These are phyloP conservation scores for Vigna radiata DNA, from an alignment of 306 rosid species.

Conservation along the genomic window DNA sequence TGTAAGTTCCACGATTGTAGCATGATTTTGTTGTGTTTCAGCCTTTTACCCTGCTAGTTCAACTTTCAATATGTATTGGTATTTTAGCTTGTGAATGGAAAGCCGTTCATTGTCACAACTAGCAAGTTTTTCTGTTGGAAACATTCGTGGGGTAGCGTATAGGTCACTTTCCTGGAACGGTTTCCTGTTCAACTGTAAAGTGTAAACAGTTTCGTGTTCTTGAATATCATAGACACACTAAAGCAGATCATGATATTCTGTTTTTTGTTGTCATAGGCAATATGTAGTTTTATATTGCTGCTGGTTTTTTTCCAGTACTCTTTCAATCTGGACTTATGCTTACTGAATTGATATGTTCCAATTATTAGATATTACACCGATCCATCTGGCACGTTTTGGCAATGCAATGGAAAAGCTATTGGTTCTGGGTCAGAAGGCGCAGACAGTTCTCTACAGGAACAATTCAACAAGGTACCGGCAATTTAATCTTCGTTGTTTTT, in stretches of 20 bases:
- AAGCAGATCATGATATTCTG: background rate
- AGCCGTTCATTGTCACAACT: background rate
- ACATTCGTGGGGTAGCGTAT: background rate
- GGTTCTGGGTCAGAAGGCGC: constrained; percentile 99
- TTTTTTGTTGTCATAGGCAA: constrained; percentile 9
- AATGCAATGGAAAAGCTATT: constrained; percentile 98
- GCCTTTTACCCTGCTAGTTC: background rate
- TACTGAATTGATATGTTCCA: constrained; percentile 37
- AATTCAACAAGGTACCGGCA: constrained; percentile 79
- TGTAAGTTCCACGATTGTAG: background rate
- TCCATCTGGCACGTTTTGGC: constrained; percentile 99
- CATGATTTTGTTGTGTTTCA: background rate
- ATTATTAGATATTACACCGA: constrained; percentile 86
- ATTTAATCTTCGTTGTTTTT: background rate
- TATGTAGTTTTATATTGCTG: constrained; percentile 16
- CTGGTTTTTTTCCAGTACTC: background rate
- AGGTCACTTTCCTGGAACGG: background rate
- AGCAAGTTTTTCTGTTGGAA: background rate
- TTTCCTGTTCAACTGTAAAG: background rate
- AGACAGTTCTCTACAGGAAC: constrained; percentile 98
- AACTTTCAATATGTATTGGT: background rate
- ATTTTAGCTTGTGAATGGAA: background rate
- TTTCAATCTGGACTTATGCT: constrained; percentile 4
- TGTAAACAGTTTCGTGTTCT: background rate
- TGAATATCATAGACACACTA: background rate